These are phyloP conservation scores for Aspergillus oerlinghausenensis DNA, from an alignment of 2,329 filamentous ascomycete genomes.

Conservation along the genomic window DNA sequence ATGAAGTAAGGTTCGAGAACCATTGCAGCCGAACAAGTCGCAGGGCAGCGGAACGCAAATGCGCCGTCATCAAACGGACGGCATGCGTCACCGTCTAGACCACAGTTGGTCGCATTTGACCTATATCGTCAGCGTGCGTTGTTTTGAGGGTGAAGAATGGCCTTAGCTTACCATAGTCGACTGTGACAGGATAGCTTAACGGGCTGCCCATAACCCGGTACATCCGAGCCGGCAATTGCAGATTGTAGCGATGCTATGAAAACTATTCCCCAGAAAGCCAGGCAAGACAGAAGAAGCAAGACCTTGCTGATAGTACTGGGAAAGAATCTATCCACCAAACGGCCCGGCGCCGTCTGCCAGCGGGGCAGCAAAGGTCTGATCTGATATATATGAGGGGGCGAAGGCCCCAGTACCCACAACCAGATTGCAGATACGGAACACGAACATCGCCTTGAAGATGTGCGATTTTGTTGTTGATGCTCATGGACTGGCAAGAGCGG, in stretches of 20 bases:
- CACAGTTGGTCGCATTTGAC: conserved; percentile 44
- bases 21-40: conserved; percentile 50
- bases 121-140: conserved; percentile 13
- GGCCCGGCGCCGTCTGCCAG: conserved; percentile 31
- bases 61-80: conserved; percentile 52
- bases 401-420: conserved; percentile 28
- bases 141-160: background rate
- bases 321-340: conserved; percentile 27
- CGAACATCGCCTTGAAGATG: conserved; percentile 14
- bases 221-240: conserved; percentile 26
- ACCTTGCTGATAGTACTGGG: conserved; percentile 21
- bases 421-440: conserved; percentile 20
- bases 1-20: conserved; percentile 54
- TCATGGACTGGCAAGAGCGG: conserved; percentile 17
- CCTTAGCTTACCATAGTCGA: conserved; percentile 36
- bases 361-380: conserved; percentile 30
- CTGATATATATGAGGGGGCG: conserved; percentile 28
- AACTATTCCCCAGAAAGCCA: conserved; percentile 29
- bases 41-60: conserved; percentile 56
- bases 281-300: conserved; percentile 20
- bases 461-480: conserved; percentile 1
- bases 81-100: conserved; percentile 53
- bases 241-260: conserved; percentile 30
- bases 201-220: conserved; percentile 30
- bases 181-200: conserved; percentile 32